These are phyloP conservation scores for Gaultheria prostrata DNA, from an alignment of 148 eudicot species.

Conservation along the genomic window DNA sequence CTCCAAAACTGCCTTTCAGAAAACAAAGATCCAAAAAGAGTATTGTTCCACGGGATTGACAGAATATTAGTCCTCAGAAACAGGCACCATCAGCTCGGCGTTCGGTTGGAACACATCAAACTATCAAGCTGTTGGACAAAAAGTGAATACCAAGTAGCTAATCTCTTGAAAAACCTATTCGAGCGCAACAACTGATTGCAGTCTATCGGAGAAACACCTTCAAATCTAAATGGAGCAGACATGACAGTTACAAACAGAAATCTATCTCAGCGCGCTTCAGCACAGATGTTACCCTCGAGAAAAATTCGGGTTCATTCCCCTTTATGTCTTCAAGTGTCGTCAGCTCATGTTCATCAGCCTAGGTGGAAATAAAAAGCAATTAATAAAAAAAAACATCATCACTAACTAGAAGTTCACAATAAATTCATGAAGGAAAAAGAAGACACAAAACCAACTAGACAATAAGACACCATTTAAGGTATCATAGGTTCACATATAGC, in stretches of 20 bases:
- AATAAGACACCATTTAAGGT: too few relatives aligned
- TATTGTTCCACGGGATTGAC: background rate
- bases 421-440: too few relatives aligned
- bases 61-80: background rate
- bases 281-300: conserved; percentile 54
- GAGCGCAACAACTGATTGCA: background rate
- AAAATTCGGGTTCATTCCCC: conserved; percentile 69
- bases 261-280: conserved; percentile 70
- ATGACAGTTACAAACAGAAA: conserved; percentile 40
- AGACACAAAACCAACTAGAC: too few relatives aligned
- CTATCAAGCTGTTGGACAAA: background rate
- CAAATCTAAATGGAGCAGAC: background rate
- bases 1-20: background rate
- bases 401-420: too few relatives aligned
- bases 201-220: background rate
- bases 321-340: conserved; percentile 58
- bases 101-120: background rate
- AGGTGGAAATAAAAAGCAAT: background rate
- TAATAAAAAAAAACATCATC: too few relatives aligned
- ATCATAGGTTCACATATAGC: too few relatives aligned
- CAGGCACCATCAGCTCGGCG: background rate
- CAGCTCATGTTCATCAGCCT: conserved; percentile 87
- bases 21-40: background rate
- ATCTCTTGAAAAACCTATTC: background rate
- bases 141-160: background rate